Conservation (phyloP, 495 filamentous ascomycete species). For the Zalerion maritima region DNA sequence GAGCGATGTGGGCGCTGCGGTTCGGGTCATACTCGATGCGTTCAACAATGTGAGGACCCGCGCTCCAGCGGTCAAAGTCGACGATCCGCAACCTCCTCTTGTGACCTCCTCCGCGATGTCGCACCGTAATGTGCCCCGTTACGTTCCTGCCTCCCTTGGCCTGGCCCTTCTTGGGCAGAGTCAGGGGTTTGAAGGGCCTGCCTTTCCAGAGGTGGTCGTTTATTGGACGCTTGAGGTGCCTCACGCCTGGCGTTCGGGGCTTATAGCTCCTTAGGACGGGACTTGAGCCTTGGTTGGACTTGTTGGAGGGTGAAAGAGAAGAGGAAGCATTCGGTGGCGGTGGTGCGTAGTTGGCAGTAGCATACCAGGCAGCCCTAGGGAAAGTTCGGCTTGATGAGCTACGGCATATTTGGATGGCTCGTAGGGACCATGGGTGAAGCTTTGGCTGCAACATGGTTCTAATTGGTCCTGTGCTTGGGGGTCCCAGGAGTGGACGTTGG, state of each 20-base stretch:
- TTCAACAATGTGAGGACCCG: slow-evolving; percentile 75
- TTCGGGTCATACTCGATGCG: slow-evolving; percentile 93
- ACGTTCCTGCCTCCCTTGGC: slow-evolving; percentile 87
- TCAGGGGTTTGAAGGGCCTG: slow-evolving; percentile 65
- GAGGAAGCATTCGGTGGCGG: slow-evolving; percentile 2
- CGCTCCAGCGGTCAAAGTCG: slow-evolving; percentile 61
- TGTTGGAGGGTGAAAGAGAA: slow-evolving; percentile 3
- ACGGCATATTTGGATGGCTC: slow-evolving; percentile 11
- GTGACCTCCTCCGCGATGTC: slow-evolving; percentile 80
- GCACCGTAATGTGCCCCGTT: slow-evolving; percentile 65
- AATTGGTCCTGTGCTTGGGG: too few relatives aligned
- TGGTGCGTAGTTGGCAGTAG: slow-evolving; percentile 7
- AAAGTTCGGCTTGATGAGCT: slow-evolving; percentile 7
- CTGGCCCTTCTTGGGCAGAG: slow-evolving; percentile 80
- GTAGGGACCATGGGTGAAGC: slow-evolving; percentile 14
- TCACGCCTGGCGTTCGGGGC: slow-evolving; percentile 83
- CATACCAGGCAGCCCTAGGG: slow-evolving; percentile 14
- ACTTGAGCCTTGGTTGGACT: slow-evolving; percentile 18
- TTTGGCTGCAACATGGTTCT: slow-evolving; percentile 19
- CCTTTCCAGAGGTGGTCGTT: slow-evolving; percentile 97
- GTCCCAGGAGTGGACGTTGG: too few relatives aligned
- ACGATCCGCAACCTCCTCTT: slow-evolving; percentile 83
- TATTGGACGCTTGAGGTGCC: slow-evolving; percentile 79
- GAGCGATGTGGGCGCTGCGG: slow-evolving; percentile 82
- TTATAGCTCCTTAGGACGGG: slow-evolving; percentile 69